Percentiles rank a stretch among this genome's conserved stretches.
Evolutionary conservation across 306 rosid species (phyloP).

Genomic region (Prunus persica): DNA sequence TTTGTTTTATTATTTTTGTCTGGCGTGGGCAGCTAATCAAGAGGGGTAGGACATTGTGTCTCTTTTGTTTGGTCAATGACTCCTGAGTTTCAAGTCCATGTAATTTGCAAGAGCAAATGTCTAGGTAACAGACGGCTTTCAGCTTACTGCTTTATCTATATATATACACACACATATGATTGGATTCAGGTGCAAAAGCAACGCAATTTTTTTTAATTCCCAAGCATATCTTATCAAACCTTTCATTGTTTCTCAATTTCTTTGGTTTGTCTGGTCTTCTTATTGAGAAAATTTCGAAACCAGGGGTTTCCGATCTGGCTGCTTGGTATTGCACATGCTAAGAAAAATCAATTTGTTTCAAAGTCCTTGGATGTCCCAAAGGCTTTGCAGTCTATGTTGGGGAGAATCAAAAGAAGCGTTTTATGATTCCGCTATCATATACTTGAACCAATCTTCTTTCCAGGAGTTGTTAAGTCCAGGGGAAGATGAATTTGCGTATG

Average conservation of each 20-base stretch:
- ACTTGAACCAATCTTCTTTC: slow-evolving; percentile 15
- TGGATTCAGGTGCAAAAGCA: too few species aligned
- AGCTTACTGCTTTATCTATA: too few species aligned
- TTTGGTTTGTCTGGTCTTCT: too few species aligned
- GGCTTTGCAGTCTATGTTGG: slow-evolving; percentile 20
- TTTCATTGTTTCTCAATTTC: too few species aligned
- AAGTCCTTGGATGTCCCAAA: slow-evolving; percentile 13
- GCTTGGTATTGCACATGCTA: neutral
- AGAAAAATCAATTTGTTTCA: neutral
- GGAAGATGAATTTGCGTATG: slow-evolving; percentile 20
- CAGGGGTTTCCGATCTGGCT: neutral
- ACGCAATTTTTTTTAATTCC: too few species aligned
- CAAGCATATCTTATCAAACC: too few species aligned
- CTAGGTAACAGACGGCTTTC: too few species aligned
- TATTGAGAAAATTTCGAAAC: neutral
- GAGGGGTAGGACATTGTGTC: neutral
- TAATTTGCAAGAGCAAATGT: too few species aligned
- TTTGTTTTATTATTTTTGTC: too few species aligned
- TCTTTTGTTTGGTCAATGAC: neutral
- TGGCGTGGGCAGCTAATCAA: too few species aligned
- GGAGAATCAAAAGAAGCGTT: slow-evolving; percentile 13
- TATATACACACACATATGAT: too few species aligned
- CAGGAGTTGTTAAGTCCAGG: slow-evolving; percentile 1
- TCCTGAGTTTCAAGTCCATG: neutral
- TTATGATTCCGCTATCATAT: slow-evolving; percentile 23